These are phyloP conservation scores for Corynascus novoguineensis DNA, from an alignment of 495 filamentous ascomycete species.

Conservation along the genomic window DNA sequence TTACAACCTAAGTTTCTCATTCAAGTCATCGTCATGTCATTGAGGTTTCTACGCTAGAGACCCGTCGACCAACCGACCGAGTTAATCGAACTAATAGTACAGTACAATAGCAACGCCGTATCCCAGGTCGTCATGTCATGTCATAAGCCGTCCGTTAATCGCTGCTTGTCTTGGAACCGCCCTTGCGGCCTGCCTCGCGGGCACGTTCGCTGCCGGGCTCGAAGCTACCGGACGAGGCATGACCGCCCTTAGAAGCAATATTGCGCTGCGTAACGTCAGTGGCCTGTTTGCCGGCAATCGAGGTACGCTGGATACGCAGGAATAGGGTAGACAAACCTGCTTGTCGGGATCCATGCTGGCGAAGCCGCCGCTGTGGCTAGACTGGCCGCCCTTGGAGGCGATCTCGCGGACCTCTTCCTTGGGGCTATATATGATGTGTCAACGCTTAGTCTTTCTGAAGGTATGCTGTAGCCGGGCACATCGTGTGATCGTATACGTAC, in stretches of 20 bases:
- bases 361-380: constrained; percentile 28
- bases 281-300: no score
- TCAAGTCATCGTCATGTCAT: no score
- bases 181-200: constrained; percentile 14
- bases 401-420: constrained; percentile 55
- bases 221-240: constrained; percentile 26
- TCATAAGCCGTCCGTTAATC: neutral
- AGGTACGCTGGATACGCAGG: neutral
- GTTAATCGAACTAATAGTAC: no score
- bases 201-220: constrained; percentile 12
- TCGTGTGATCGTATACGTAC: no score
- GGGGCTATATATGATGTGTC: no score
- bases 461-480: no score
- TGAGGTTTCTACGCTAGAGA: no score
- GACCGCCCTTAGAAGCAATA: constrained; percentile 49
- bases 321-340: neutral
- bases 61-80: no score
- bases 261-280: constrained; percentile 25
- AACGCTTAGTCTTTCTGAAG: no score
- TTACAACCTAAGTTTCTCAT: no score
- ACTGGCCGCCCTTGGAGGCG: constrained; percentile 48
- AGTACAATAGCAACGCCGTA: no score
- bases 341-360: constrained; percentile 18
- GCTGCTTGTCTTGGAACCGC: constrained; percentile 7
- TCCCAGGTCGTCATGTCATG: neutral